Evolutionary conservation across 2,329 filamentous ascomycete genomes (phyloP).

Genomic region (Xenosphaeropsis pyriputrescens): DNA sequence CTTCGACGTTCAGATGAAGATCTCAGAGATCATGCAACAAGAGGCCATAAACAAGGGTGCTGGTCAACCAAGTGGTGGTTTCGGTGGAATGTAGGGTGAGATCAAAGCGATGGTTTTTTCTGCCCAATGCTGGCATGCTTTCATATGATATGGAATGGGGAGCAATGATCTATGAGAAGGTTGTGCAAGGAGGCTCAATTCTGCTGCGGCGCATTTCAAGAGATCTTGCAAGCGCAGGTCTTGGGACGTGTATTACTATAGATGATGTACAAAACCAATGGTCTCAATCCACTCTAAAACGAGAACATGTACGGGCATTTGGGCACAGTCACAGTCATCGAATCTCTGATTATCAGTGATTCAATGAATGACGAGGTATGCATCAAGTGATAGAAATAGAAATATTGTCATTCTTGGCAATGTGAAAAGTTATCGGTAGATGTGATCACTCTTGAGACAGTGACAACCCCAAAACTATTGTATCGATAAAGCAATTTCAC

Average conservation of each 20-base stretch:
- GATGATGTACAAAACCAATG: conserved; percentile 1
- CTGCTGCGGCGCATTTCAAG: too few relatives aligned
- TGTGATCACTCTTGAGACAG: too few relatives aligned
- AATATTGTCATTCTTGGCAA: too few relatives aligned
- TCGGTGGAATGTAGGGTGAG: conserved; percentile 14
- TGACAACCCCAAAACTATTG: too few relatives aligned
- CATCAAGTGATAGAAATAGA: too few relatives aligned
- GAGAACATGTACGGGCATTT: too few relatives aligned
- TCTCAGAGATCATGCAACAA: conserved; percentile 90
- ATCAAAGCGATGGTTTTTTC: background rate
- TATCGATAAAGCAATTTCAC: too few relatives aligned
- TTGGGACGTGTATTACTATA: background rate
- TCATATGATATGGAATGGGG: background rate
- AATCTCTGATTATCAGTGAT: too few relatives aligned
- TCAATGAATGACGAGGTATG: too few relatives aligned
- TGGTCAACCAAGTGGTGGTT: conserved; percentile 27
- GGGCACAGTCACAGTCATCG: too few relatives aligned
- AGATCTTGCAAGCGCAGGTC: background rate
- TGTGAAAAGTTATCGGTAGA: too few relatives aligned
- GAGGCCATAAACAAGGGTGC: conserved; percentile 58
- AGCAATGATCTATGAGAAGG: background rate
- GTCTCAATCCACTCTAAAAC: background rate
- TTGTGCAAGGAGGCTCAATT: background rate
- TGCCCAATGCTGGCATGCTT: background rate
- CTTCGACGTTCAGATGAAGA: conserved; percentile 97